These are phyloP conservation scores for Ampelomyces quisqualis DNA, from an alignment of 2,329 filamentous ascomycete genomes.

Conservation along the genomic window DNA sequence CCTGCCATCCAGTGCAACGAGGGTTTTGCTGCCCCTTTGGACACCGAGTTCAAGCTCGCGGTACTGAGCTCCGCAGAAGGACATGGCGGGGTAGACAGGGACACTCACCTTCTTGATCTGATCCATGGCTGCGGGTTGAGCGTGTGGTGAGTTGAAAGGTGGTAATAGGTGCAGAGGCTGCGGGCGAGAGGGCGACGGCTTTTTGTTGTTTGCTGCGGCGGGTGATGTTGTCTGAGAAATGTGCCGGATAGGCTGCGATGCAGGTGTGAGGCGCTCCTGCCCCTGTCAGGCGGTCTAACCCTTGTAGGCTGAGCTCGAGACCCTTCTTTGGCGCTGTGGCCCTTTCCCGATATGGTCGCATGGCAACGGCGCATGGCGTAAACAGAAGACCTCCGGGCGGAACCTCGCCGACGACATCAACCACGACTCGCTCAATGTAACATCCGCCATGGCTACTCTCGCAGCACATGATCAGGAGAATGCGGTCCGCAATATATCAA, in stretches of 20 bases:
- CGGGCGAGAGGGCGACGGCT: constrained; percentile 4
- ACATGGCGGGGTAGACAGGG: constrained; percentile 41
- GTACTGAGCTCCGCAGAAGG: constrained; percentile 17
- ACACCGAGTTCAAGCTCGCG: constrained; percentile 2
- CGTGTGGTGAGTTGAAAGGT: constrained; percentile 7
- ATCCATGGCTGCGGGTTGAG: constrained; percentile 61
- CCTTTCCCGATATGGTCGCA: constrained; percentile 1
- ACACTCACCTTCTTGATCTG: constrained; percentile 82
- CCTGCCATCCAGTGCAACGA: not conserved
- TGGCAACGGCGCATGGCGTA: constrained; percentile 1
- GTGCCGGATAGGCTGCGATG: constrained; percentile 29
- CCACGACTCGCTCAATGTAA: constrained; percentile 36
- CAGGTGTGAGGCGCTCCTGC: constrained; percentile 17
- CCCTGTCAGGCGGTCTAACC: not conserved
- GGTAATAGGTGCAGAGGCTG: constrained; percentile 7
- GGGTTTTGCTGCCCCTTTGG: constrained; percentile 1
- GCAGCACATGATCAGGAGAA: constrained; percentile 82
- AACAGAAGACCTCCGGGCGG: constrained; percentile 3
- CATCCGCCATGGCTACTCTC: constrained; percentile 64
- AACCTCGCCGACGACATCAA: constrained; percentile 9
- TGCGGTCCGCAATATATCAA: constrained; percentile 72
- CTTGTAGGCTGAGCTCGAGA: constrained; percentile 1
- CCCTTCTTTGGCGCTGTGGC: constrained; percentile 1
- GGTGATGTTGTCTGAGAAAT: constrained; percentile 28
- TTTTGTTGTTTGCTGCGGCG: constrained; percentile 11